A percentile compares a stretch with the other conserved stretches of the same genome.
Evolutionary conservation across 139 green algal genomes (phyloP).

Genomic region (Picochlorum sp.): DNA sequence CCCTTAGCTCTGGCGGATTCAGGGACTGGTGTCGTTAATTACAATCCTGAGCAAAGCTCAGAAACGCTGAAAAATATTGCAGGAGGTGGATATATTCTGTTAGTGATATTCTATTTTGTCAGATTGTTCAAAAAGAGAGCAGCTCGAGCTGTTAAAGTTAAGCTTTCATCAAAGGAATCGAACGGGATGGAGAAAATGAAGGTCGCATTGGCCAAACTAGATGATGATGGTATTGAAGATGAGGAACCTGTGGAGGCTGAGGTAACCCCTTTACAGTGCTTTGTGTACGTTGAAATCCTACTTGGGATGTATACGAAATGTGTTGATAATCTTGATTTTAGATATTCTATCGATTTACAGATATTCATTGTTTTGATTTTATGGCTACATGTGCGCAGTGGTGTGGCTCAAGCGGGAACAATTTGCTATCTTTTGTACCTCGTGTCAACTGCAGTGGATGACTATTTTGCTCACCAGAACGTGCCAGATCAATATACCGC

Average conservation of each 20-base stretch:
- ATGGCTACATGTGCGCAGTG: constrained; percentile 3
- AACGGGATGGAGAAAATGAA: constrained; percentile 10
- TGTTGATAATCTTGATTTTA: neutral
- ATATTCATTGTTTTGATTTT: neutral
- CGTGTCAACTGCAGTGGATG: constrained; percentile 7
- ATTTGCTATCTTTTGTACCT: constrained; percentile 21
- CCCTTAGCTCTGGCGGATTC: too few species aligned
- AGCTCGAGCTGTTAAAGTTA: constrained; percentile 4
- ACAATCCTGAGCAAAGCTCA: constrained; percentile 19
- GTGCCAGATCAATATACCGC: constrained; percentile 34
- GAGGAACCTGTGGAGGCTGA: neutral
- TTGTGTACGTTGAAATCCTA: constrained; percentile 23
- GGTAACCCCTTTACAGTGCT: constrained; percentile 6
- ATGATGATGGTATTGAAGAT: neutral
- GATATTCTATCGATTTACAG: neutral
- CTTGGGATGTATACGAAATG: neutral
- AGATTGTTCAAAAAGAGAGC: constrained; percentile 21
- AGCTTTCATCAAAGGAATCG: neutral
- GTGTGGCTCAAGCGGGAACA: constrained; percentile 16
- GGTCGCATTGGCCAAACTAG: neutral
- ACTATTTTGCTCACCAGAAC: constrained; percentile 24
- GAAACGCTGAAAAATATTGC: constrained; percentile 32
- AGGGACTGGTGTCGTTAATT: constrained; percentile 4
- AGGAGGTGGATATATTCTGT: constrained; percentile 25
- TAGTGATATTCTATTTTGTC: constrained; percentile 28